Evolutionary conservation across 805 yeast species (phyloP).

Genomic region (Lipomyces starkeyi): DNA sequence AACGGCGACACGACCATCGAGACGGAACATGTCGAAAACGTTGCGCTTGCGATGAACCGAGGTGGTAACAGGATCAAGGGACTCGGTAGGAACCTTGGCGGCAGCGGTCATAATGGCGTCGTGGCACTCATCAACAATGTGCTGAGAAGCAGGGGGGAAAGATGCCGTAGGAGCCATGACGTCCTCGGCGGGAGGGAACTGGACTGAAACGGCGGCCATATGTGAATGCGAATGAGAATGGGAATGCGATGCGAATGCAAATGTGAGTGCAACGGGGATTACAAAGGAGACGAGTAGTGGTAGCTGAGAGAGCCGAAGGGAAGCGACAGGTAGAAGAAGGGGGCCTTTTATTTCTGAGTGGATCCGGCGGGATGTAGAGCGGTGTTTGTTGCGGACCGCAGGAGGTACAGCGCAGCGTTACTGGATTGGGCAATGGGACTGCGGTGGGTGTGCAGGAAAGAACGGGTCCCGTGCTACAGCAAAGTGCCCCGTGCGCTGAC

Average conservation of each 20-base stretch:
- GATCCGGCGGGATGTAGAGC: conserved; percentile 2
- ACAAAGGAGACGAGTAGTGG: no score
- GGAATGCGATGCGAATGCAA: no score
- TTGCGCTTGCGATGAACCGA: conserved; percentile 41
- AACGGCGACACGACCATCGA: conserved; percentile 68
- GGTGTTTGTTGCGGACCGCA: background rate
- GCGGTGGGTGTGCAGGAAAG: background rate
- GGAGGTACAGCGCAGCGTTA: background rate
- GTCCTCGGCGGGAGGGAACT: conserved; percentile 1
- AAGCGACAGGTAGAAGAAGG: background rate
- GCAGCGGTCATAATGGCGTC: conserved; percentile 21
- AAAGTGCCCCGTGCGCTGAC: background rate
- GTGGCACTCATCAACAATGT: conserved; percentile 38
- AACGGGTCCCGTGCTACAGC: background rate
- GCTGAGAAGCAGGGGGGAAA: background rate
- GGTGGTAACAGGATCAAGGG: conserved; percentile 43
- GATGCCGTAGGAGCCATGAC: background rate
- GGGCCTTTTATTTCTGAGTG: conserved; percentile 1
- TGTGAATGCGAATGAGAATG: background rate
- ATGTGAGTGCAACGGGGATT: no score
- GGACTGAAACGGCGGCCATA: conserved; percentile 9
- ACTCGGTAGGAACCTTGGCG: conserved; percentile 46
- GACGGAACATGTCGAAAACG: conserved; percentile 55
- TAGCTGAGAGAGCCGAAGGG: no score
- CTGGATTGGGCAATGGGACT: conserved; percentile 4